Conservation (phyloP, 176 grass and related monocot genomes). For the Avena eriantha region DNA sequence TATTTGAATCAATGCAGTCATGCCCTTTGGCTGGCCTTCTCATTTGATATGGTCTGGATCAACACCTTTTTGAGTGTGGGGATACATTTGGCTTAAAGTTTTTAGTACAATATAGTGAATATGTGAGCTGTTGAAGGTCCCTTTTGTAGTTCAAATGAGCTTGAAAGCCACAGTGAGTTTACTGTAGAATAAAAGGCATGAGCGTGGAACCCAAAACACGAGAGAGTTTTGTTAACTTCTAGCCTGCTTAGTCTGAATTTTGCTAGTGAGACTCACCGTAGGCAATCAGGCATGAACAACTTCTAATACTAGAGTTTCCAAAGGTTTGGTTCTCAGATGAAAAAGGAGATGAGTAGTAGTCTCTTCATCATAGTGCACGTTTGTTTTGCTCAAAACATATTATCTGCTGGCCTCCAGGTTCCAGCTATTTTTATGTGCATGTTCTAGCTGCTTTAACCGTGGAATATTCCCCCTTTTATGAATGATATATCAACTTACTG, state of each 20-base stretch:
- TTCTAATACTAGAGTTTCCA: background rate
- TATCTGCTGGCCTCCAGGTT: background rate
- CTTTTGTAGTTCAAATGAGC: background rate
- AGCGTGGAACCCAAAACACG: background rate
- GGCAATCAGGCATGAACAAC: background rate
- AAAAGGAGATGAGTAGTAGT: background rate
- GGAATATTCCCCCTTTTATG: background rate
- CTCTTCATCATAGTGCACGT: background rate
- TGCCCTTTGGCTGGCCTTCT: constrained; percentile 9
- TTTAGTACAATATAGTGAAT: background rate
- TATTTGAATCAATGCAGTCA: background rate
- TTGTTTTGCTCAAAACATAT: background rate
- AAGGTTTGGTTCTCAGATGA: background rate
- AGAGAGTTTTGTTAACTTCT: background rate
- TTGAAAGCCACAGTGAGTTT: background rate
- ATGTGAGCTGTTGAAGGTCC: background rate
- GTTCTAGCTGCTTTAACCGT: background rate
- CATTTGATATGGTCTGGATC: background rate
- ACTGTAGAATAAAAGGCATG: background rate
- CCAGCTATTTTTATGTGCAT: background rate
- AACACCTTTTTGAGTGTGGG: background rate
- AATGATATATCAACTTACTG: constrained; percentile 14
- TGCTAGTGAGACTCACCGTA: background rate
- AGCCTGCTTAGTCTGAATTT: background rate
- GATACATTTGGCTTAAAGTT: constrained; percentile 24